phyloP scores from a whole-genome alignment of 495 filamentous ascomycete genomes.

The Xeromyces bisporus region DNA sequence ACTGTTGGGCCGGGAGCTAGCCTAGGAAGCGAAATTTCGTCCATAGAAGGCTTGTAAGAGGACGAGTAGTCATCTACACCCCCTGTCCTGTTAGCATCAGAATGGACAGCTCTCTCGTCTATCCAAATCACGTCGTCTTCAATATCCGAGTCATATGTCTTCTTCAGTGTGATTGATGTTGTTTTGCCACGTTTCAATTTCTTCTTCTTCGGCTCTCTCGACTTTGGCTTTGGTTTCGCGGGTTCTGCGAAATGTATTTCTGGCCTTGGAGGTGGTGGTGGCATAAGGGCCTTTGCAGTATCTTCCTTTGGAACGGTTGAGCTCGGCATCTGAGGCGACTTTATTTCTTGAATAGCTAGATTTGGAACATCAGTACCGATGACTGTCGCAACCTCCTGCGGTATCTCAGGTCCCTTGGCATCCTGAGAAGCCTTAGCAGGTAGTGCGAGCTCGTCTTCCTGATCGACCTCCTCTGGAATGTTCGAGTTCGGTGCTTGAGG shows the following conservation, averaged over 20 bases:
- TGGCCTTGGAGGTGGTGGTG: neutral
- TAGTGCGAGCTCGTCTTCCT: conserved; percentile 19
- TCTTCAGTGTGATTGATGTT: conserved; percentile 14
- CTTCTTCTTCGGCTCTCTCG: conserved; percentile 18
- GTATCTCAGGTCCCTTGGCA: conserved; percentile 1
- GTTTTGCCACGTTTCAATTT: conserved; percentile 25
- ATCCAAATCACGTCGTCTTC: conserved; percentile 25
- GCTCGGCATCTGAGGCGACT: neutral
- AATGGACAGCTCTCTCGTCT: conserved; percentile 12
- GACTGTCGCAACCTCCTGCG: conserved; percentile 4
- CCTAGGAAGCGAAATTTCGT: neutral
- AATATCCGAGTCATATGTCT: conserved; percentile 11
- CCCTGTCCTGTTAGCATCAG: neutral
- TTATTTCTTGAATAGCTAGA: neutral
- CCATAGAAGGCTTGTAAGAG: neutral
- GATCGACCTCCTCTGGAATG: no score
- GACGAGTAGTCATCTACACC: neutral
- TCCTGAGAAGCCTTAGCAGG: conserved; percentile 1
- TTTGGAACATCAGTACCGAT: neutral
- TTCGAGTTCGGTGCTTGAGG: no score
- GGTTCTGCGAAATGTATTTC: conserved; percentile 1
- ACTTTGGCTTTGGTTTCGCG: conserved; percentile 5
- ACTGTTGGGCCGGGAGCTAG: conserved; percentile 1
- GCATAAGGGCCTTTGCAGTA: neutral
- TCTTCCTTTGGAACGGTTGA: neutral